Base-by-base conservation (phyloP, 768 basidiomycete species). In the Termitomyces sp. region DNA sequence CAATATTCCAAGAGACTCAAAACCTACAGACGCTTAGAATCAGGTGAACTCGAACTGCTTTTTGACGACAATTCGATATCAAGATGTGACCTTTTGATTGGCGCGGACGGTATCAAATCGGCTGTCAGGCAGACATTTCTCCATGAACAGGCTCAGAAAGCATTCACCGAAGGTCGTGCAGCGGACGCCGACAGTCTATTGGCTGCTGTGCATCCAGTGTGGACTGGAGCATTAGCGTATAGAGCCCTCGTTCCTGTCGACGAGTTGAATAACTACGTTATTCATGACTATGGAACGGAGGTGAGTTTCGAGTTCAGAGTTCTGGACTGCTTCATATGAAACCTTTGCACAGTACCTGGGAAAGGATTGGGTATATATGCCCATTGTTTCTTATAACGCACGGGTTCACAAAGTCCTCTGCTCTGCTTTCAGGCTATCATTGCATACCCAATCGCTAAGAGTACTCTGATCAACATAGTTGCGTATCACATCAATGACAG, bases 1-100 rank as follows among this genome's bases (percentile, higher is more conserved):
- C 71, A 76, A 53, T 73, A 75, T 6, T 71, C 72, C 13, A 80
- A 78, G 60, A 78, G 75, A 20, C 71, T 84, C 3, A 62, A 68
- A 16, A 72, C 73, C 0, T 83, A 79, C 60, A 62, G 53, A 4
- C 73, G 75, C 53, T 38, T 58, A n/a, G 49, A 53, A 32, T 45
- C 51, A 10, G 60, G 61, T 16, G 59, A 55, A 49, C 46, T 68
- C 32, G 30, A 70, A 69, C 58, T 74, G 32, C 7, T 57, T 70
- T 84, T 86, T 61, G 55, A 69, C 12, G 78, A 85, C 53, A 80
- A 80, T 12, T 68, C 73, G 1, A 72, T 66, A 2, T 74, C 80
- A 4, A 66, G 67, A 7, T 84, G 80, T 59, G 82, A 85, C 61
- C 49, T 85, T 7, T 71, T 86, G 44, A 72, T 72, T 45, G 73